Conservation (phyloP, 164 flowering plant genomes). For the Dillenia suffruticosa region DNA sequence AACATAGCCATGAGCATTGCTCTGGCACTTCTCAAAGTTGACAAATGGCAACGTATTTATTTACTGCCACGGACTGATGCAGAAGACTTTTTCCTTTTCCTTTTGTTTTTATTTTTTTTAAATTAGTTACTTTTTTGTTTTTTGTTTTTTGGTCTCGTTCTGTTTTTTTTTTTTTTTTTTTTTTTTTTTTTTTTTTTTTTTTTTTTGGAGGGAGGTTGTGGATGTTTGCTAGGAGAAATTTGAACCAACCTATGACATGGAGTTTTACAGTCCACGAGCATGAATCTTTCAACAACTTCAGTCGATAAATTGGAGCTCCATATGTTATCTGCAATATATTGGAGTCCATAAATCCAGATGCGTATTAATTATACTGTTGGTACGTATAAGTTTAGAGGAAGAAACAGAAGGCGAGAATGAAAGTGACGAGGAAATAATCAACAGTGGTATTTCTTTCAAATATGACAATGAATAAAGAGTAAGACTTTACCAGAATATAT, state of each 20-base stretch:
- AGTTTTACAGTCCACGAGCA: conserved; percentile 64
- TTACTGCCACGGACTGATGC: not conserved
- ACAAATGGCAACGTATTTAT: too few species aligned
- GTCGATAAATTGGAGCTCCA: conserved; percentile 71
- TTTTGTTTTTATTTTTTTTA: not conserved
- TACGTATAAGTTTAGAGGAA: not conserved
- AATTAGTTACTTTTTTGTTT: too few species aligned
- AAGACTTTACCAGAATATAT: conserved; percentile 58
- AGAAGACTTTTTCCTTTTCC: not conserved
- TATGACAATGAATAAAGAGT: not conserved
- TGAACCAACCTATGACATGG: conserved; percentile 69
- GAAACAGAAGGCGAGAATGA: too few species aligned
- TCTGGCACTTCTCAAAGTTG: too few species aligned
- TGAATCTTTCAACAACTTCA: conserved; percentile 46
- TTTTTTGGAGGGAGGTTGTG: too few species aligned
- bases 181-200: not conserved
- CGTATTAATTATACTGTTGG: too few species aligned
- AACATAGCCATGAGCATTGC: too few species aligned
- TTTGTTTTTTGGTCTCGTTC: too few species aligned
- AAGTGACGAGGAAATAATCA: too few species aligned
- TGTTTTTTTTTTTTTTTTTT: too few species aligned
- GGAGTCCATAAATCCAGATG: not conserved
- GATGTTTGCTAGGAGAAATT: not conserved
- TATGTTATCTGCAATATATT: conserved; percentile 63
- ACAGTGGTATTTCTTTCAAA: too few species aligned